These are phyloP conservation scores for Leishmania tarentolae DNA, from an alignment of 208 protist species.

Conservation along the genomic window DNA sequence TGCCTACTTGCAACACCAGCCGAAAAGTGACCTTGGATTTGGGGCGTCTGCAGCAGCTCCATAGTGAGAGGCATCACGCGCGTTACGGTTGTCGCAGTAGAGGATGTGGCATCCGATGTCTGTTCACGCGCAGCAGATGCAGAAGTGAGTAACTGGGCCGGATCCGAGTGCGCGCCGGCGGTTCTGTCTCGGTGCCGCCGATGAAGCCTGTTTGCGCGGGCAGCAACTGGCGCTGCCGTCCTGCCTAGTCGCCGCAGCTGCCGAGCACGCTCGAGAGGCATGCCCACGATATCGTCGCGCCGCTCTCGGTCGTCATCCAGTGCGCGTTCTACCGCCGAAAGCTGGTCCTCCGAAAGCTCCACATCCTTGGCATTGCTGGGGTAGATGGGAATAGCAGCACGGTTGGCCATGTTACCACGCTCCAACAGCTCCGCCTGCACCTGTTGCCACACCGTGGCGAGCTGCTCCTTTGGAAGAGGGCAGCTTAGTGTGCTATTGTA, in stretches of 20 bases:
- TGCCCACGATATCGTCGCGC: conserved; percentile 61
- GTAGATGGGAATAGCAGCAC: conserved; percentile 67
- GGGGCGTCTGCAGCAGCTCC: conserved; percentile 39
- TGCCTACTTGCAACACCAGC: background rate
- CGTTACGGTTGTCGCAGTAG: background rate
- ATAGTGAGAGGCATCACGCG: conserved; percentile 32
- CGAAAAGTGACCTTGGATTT: conserved; percentile 27
- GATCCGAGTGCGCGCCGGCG: too few relatives aligned
- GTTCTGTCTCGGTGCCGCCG: background rate
- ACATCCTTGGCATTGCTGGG: conserved; percentile 38
- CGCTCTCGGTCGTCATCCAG: conserved; percentile 44
- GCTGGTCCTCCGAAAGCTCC: conserved; percentile 42
- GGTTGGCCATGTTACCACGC: conserved; percentile 35
- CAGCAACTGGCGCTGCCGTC: background rate
- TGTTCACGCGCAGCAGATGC: background rate
- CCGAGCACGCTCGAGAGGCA: conserved; percentile 44
- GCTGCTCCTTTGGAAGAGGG: conserved; percentile 57
- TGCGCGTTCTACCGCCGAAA: conserved; percentile 34
- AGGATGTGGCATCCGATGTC: background rate
- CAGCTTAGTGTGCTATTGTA: conserved; percentile 41
- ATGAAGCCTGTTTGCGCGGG: background rate
- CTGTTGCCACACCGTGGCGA: conserved; percentile 55
- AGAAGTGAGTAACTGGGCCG: background rate
- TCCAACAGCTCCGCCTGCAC: conserved; percentile 40
- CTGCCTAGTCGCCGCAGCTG: conserved; percentile 22